phyloP scores from a whole-genome alignment of 2,329 filamentous ascomycete genomes.

The Didymella glomerata region DNA sequence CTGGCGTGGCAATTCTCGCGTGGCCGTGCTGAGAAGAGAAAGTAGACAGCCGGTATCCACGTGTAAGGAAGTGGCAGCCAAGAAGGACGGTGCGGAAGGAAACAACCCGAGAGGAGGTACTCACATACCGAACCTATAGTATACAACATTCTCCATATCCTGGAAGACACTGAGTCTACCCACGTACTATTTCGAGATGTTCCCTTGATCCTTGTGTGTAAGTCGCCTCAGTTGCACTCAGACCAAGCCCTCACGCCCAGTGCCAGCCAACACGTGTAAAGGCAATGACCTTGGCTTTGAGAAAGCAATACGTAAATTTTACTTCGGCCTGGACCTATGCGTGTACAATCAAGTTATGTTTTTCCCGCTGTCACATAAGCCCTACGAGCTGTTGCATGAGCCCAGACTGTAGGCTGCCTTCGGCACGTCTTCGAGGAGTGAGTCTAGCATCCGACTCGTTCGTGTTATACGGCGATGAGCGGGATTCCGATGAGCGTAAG shows the following conservation, averaged over 20 bases:
- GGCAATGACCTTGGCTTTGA: neutral
- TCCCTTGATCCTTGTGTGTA: neutral
- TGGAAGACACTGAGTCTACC: neutral
- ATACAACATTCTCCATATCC: neutral
- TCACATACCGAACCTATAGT: neutral
- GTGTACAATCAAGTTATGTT: neutral
- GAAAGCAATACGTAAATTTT: neutral
- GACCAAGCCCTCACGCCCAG: neutral
- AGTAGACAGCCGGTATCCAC: neutral
- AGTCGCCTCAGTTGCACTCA: neutral
- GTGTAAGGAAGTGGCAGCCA: neutral
- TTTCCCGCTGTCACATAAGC: neutral
- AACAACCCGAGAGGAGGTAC: neutral
- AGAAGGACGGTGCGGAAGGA: neutral
- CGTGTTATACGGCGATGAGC: neutral
- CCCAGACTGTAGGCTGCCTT: neutral
- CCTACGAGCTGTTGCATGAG: neutral
- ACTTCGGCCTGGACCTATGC: neutral
- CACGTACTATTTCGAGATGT: neutral
- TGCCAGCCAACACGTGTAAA: neutral
- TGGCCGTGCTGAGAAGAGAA: neutral
- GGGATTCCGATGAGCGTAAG: neutral
- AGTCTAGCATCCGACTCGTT: neutral
- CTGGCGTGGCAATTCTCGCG: neutral
- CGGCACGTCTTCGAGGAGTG: neutral